Evolutionary conservation across 352 stramenopile genomes (phyloP).

Genomic region (Pythium coloratum): DNA sequence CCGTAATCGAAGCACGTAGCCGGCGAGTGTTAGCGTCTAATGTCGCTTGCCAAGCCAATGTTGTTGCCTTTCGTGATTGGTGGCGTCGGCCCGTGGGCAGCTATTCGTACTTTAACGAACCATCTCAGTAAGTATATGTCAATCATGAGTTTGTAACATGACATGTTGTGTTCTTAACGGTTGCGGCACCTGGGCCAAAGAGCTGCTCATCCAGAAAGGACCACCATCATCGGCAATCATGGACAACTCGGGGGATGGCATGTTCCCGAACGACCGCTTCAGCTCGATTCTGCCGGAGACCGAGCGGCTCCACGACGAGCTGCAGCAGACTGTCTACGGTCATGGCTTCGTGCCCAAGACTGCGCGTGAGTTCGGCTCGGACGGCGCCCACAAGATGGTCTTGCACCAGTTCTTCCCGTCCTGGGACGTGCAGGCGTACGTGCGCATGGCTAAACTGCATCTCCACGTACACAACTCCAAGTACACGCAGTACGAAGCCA

Average conservation of each 20-base stretch:
- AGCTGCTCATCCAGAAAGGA: conserved; percentile 6
- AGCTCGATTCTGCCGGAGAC: conserved; percentile 71
- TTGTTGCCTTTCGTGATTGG: conserved; percentile 3
- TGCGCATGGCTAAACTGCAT: conserved; percentile 69
- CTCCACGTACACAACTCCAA: conserved; percentile 86
- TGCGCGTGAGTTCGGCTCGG: conserved; percentile 63
- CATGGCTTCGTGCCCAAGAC: conserved; percentile 66
- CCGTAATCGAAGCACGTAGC: neutral
- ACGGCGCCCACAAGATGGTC: conserved; percentile 35
- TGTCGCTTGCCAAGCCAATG: neutral
- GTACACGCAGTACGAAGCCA: conserved; percentile 81
- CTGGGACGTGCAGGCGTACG: conserved; percentile 85
- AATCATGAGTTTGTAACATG: conserved; percentile 17
- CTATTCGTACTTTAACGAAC: conserved; percentile 14
- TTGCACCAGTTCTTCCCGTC: conserved; percentile 85
- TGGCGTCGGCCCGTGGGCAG: neutral
- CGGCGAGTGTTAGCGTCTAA: neutral
- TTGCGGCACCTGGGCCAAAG: conserved; percentile 3
- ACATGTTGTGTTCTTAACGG: neutral
- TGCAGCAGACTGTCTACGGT: conserved; percentile 43
- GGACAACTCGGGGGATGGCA: conserved; percentile 24
- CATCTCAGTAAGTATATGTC: neutral
- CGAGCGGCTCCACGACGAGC: conserved; percentile 68
- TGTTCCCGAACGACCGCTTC: conserved; percentile 85
- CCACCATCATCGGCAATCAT: neutral